phyloP scores from a whole-genome alignment of 1,139 yeast species.

The Candida sanyaensis region DNA sequence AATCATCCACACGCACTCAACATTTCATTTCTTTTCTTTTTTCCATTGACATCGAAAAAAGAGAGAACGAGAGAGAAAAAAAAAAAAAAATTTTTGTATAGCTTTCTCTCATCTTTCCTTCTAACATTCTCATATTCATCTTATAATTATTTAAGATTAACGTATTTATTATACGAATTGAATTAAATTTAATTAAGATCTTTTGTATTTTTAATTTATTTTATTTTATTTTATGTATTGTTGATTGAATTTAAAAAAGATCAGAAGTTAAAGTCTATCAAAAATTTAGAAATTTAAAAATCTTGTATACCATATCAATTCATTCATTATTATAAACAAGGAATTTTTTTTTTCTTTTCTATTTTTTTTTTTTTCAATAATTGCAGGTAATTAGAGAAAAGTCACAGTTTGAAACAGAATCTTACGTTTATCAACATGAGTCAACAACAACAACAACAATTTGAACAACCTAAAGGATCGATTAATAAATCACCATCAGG shows the following conservation, averaged over 20 bases:
- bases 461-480: background rate
- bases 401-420: background rate
- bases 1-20: too few relatives aligned
- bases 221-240: background rate
- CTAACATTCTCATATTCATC: too few relatives aligned
- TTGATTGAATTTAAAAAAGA: background rate
- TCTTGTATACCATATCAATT: background rate
- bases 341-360: background rate
- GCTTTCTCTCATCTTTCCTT: background rate
- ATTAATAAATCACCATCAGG: slow-evolving; percentile 6
- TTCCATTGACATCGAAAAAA: background rate
- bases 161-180: too few relatives aligned
- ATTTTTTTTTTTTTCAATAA: background rate
- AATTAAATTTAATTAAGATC: too few relatives aligned
- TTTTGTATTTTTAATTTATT: too few relatives aligned
- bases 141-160: too few relatives aligned
- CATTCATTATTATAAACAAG: background rate
- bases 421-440: slow-evolving; percentile 3
- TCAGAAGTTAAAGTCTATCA: background rate
- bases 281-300: background rate
- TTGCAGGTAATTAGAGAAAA: background rate
- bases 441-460: slow-evolving; percentile 2
- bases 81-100: background rate
- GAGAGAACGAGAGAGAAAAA: too few relatives aligned
- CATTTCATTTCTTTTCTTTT: background rate